Conservation (phyloP, 306 rosid genomes). For the Medicago arabica region DNA sequence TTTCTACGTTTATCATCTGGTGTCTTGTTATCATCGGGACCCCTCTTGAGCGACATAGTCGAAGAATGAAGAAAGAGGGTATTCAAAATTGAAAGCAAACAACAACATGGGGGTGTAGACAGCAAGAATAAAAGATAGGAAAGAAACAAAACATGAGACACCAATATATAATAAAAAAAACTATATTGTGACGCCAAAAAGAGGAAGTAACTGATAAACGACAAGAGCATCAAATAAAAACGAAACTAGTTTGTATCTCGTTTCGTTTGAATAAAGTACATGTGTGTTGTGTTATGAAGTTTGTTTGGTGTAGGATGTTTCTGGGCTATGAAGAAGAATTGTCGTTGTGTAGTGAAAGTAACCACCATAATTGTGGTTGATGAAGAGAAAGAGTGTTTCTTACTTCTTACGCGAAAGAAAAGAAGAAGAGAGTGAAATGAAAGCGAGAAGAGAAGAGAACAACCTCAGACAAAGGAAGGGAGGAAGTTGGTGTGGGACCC, state of each 20-base stretch:
- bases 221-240: slow-evolving; percentile 7
- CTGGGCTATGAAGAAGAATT: slow-evolving; percentile 38
- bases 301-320: slow-evolving; percentile 73
- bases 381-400: slow-evolving; percentile 5
- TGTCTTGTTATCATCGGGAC: slow-evolving; percentile 69
- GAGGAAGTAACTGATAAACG: slow-evolving; percentile 6
- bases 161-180: background rate
- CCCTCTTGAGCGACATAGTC: slow-evolving; percentile 85
- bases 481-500: slow-evolving; percentile 13
- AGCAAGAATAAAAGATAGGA: background rate
- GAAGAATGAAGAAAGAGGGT: background rate
- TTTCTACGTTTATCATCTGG: slow-evolving; percentile 78
- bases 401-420: background rate
- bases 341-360: slow-evolving; percentile 23
- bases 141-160: background rate
- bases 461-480: slow-evolving; percentile 22
- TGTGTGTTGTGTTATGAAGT: slow-evolving; percentile 31
- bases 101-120: slow-evolving; percentile 23
- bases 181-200: background rate
- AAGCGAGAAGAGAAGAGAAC: slow-evolving; percentile 4
- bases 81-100: slow-evolving; percentile 2
- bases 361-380: background rate
- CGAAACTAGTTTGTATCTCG: background rate
- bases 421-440: background rate
- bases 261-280: background rate